Base-by-base conservation (phyloP, 2,329 filamentous ascomycete genomes). In the Onygenales sp. region DNA sequence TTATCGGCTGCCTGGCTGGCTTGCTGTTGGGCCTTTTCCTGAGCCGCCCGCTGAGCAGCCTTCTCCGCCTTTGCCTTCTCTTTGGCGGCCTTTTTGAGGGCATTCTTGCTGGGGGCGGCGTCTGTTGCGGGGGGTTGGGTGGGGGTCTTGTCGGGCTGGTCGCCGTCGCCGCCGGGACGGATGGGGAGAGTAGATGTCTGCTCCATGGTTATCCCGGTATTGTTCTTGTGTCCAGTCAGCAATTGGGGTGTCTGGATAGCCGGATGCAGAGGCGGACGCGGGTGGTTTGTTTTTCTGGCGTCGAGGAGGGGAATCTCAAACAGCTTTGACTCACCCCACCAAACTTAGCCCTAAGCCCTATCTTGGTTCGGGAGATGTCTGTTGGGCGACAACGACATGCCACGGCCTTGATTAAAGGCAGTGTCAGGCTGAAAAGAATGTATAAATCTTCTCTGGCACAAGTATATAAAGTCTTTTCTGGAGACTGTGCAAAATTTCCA, bases 1-100 rank as follows among this genome's bases (percentile, higher is more conserved):
- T 70, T 72, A 56, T 76, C 75, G 59, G 81, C 81, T 51, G 82
- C 82, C 55, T 85, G 81, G 46, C 78, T 79, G 36, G 81, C 79
- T 36, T 82, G 84, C 57, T 84, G 83, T 55, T 82, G 81, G 43
- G 82, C 82, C 56, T 86, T 86, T 65, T 87, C 86, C 65, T 86
- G 84, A 61, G 88, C 86, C n/a, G 84, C 86, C 50, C 70, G 83
- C 74, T 67, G 81, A 67, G 63, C 78, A 44, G 86, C 86, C 72
- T 94, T 94, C 67, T 83, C 79, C 10, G 86, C 87, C 72, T 94
- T 91, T 69, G 92, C 91, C 74, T 90, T 90, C 32, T 91, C 88
- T 74, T 94, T 94, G 62, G 87, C 86, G 45, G 87, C 84, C 76
- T 94, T 95, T 76, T 94, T 94, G 59, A 86, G 74, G 13, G 84